Percentiles rank a stretch among this genome's conserved stretches.
phyloP scores from a whole-genome alignment of 768 basidiomycete genomes.

The Podaxis sp. region DNA sequence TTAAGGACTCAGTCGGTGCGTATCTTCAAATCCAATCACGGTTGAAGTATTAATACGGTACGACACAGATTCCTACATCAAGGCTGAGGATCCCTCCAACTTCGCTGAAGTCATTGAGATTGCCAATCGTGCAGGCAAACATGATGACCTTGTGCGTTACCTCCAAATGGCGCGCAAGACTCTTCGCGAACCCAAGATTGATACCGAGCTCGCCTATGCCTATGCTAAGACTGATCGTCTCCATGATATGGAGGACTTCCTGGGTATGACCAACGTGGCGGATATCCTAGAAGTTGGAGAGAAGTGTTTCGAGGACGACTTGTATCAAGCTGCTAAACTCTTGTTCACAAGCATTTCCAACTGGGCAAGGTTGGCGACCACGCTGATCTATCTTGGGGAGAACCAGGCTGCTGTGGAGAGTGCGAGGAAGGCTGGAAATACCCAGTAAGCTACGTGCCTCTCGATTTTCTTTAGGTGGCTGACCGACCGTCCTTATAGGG shows the following conservation, averaged over 20 bases:
- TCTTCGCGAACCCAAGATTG: conserved; percentile 95
- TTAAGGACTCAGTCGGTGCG: conserved; percentile 95
- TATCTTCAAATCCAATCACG: neutral
- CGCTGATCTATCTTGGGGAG: conserved; percentile 96
- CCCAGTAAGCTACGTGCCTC: conserved; percentile 63
- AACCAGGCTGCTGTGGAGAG: conserved; percentile 99
- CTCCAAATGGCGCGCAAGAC: conserved; percentile 98
- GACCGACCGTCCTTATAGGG: conserved; percentile 42
- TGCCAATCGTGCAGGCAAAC: conserved; percentile 88
- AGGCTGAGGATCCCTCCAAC: conserved; percentile 93
- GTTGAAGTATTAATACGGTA: conserved; percentile 4
- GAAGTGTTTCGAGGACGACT: conserved; percentile 97
- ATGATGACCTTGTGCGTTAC: conserved; percentile 93
- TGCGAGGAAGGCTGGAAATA: conserved; percentile 98
- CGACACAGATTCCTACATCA: conserved; percentile 90
- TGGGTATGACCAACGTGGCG: conserved; percentile 97
- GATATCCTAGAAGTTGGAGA: conserved; percentile 97
- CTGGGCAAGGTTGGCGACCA: conserved; percentile 97
- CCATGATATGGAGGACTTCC: conserved; percentile 99
- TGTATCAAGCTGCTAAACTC: conserved; percentile 96
- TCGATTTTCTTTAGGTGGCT: conserved; percentile 3
- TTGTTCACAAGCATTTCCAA: conserved; percentile 97
- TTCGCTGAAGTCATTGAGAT: conserved; percentile 96
- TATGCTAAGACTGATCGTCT: conserved; percentile 95
- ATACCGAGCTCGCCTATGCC: conserved; percentile 96